phyloP scores from a whole-genome alignment of 164 flowering plant species.

The Pachysandra terminalis region DNA sequence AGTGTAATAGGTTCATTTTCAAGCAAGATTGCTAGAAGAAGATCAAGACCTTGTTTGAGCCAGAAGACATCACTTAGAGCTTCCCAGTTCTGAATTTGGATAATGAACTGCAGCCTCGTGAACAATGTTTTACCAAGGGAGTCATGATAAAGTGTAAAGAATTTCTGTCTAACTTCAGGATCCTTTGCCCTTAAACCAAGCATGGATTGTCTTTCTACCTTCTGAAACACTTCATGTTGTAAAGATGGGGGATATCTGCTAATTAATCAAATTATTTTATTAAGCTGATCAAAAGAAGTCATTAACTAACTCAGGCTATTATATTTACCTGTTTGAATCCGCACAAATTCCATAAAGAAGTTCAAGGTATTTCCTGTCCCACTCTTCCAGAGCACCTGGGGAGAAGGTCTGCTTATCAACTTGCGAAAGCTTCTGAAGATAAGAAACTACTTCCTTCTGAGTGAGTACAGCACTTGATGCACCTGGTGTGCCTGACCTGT shows the following conservation, averaged over 20 bases:
- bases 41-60: conserved; percentile 99
- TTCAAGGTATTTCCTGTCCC: conserved; percentile 91
- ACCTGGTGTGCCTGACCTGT: conserved; percentile 46
- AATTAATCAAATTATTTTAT: conserved; percentile 18
- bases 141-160: conserved; percentile 83
- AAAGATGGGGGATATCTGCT: conserved; percentile 62
- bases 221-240: conserved; percentile 86
- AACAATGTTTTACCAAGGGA: conserved; percentile 81
- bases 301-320: not conserved
- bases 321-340: conserved; percentile 71
- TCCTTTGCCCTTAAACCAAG: conserved; percentile 95
- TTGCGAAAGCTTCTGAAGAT: conserved; percentile 94
- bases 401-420: conserved; percentile 81
- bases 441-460: conserved; percentile 79
- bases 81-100: conserved; percentile 98
- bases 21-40: conserved; percentile 81
- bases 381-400: conserved; percentile 56
- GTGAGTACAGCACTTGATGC: conserved; percentile 50
- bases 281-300: conserved; percentile 1
- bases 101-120: conserved; percentile 81
- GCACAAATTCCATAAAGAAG: conserved; percentile 95
- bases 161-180: conserved; percentile 78
- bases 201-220: conserved; percentile 91
- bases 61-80: conserved; percentile 97
- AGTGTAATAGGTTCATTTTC: conserved; percentile 86